Conservation (phyloP, 2,329 filamentous ascomycete species). For the Lasiodiplodia citricola region DNA sequence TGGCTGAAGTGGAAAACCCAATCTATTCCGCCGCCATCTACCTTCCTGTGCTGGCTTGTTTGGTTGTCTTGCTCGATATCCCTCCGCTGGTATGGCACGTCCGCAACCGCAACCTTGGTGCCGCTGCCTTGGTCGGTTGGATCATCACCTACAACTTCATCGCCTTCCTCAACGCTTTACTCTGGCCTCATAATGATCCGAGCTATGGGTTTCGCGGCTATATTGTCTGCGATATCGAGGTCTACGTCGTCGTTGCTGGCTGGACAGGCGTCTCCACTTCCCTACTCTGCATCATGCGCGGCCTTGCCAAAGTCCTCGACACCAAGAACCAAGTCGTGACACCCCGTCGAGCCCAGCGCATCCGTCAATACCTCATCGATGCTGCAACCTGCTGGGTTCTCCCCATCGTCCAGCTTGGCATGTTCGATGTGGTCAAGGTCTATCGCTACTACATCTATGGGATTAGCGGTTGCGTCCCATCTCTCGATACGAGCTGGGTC, state of each 20-base stretch:
- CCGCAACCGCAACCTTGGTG: constrained; percentile 65
- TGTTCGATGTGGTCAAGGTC: constrained; percentile 66
- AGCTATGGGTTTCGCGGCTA: constrained; percentile 62
- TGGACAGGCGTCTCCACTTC: constrained; percentile 59
- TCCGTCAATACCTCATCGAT: constrained; percentile 57
- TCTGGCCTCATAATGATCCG: constrained; percentile 67
- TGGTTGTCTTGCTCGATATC: constrained; percentile 59
- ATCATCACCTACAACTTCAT: constrained; percentile 62
- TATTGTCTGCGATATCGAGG: constrained; percentile 68
- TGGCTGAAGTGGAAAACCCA: constrained; percentile 27
- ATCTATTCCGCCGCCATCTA: constrained; percentile 44
- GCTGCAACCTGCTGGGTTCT: constrained; percentile 61
- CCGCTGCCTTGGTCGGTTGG: constrained; percentile 62
- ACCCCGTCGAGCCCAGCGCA: constrained; percentile 55
- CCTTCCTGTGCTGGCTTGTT: constrained; percentile 56
- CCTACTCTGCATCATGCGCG: constrained; percentile 64
- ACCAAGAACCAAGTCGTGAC: constrained; percentile 60
- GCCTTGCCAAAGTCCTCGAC: constrained; percentile 65
- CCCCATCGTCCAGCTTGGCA: constrained; percentile 60
- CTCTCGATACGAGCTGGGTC: constrained; percentile 63
- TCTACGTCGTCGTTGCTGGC: constrained; percentile 61
- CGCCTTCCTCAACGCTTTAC: constrained; percentile 65
- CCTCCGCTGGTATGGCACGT: constrained; percentile 66
- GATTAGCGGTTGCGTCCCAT: constrained; percentile 64
- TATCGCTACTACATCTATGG: constrained; percentile 63